These are phyloP conservation scores for Metschnikowia koreensis DNA, from an alignment of 805 yeast genomes.

Conservation along the genomic window DNA sequence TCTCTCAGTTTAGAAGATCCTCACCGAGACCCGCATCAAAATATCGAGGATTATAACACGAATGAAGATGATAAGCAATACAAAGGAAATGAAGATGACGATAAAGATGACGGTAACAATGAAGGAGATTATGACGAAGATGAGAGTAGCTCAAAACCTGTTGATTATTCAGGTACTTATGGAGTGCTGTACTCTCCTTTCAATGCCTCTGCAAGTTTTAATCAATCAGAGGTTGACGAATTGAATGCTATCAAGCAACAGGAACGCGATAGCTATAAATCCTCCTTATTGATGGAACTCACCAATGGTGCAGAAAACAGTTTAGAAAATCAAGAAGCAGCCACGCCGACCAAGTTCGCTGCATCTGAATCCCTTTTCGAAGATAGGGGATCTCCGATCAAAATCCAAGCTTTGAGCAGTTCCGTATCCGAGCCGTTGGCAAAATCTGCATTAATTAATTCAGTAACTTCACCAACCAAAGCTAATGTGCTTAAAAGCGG, in stretches of 20 bases:
- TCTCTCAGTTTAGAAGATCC: constrained; percentile 16
- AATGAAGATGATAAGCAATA: constrained; percentile 13
- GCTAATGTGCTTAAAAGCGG: constrained; percentile 22
- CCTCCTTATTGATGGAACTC: constrained; percentile 15
- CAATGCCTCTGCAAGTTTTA: not conserved
- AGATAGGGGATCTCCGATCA: constrained; percentile 32
- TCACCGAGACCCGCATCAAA: constrained; percentile 17
- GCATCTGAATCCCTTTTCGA: constrained; percentile 32
- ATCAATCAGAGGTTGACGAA: constrained; percentile 22
- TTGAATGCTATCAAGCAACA: constrained; percentile 34
- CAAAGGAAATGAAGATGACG: constrained; percentile 13
- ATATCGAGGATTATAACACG: constrained; percentile 17
- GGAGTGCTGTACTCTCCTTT: not conserved
- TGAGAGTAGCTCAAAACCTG: not conserved
- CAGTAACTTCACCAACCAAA: constrained; percentile 11
- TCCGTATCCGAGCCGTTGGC: not conserved
- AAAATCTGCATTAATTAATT: not conserved
- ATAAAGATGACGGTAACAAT: constrained; percentile 4
- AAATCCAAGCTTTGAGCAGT: constrained; percentile 7
- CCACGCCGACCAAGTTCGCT: constrained; percentile 17
- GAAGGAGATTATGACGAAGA: not conserved
- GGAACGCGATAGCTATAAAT: constrained; percentile 29
- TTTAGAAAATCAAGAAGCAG: constrained; percentile 9
- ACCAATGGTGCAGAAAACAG: constrained; percentile 13
- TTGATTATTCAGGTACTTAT: not conserved